Conservation (phyloP, 305 asterid genomes). For the Fraxinus angustifolia region DNA sequence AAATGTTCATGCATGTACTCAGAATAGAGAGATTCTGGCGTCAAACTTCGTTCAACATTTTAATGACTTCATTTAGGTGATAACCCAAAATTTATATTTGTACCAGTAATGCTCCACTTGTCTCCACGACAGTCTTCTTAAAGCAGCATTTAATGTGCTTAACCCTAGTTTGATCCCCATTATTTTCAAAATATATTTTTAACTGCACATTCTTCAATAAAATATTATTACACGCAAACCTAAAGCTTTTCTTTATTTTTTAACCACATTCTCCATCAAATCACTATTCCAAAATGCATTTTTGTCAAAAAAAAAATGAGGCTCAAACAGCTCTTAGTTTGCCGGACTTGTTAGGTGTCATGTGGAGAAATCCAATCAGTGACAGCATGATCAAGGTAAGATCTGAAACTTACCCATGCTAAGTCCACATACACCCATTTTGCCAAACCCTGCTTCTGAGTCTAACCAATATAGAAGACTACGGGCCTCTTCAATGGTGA, state of each 20-base stretch:
- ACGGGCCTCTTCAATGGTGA: slow-evolving; percentile 90
- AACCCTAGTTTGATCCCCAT: not conserved
- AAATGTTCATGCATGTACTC: not conserved
- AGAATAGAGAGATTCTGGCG: not conserved
- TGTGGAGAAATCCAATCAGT: not conserved
- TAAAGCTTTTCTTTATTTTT: not conserved
- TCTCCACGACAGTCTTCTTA: not conserved
- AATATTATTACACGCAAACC: not conserved
- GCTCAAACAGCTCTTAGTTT: not conserved
- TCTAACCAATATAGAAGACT: slow-evolving; percentile 91
- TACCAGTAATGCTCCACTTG: not conserved
- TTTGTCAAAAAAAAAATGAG: not conserved
- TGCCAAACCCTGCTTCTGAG: slow-evolving; percentile 84
- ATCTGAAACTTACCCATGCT: slow-evolving; percentile 78
- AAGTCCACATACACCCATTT: slow-evolving; percentile 94
- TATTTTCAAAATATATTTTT: not conserved
- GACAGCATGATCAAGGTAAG: slow-evolving; percentile 9
- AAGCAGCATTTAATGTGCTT: not conserved
- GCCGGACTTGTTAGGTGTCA: not conserved
- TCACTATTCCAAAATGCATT: not conserved
- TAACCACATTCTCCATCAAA: not conserved
- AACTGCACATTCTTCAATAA: not conserved
- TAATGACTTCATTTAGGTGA: not conserved
- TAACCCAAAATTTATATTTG: not conserved
- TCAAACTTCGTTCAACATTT: not conserved